Evolutionary conservation across 2,329 filamentous ascomycete genomes (phyloP), one percentile per base, ranked within the genome.

Genomic region (Anthostomella pinea): DNA sequence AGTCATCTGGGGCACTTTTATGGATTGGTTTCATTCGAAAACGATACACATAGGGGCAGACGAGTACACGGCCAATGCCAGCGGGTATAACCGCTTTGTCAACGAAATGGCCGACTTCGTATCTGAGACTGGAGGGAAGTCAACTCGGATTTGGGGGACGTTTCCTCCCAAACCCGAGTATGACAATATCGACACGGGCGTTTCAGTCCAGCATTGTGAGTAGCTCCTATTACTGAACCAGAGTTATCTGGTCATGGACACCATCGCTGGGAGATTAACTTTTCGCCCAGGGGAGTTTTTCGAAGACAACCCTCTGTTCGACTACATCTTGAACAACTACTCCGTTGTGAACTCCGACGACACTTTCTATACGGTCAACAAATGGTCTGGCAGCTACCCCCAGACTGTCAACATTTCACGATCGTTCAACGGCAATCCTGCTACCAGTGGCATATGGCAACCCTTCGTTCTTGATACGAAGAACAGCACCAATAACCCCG

Each of bases 41-140:
- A 69, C 68, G 2, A 70, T 78, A 2, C 70, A 75, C 41, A 70
- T 79, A 9, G 75, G 75, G 0, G 75, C 75, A 0, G 74, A 78
- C 39, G 75, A 79, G 46, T 79, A 79, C 41, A 60, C 64, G 1
- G 64, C 60, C 0, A 59, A 69, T 0, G 65, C 61, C 0, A 59
- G 63, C 10, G 70, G 71, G 7, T 78, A 79, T 43, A 75, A 73
- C 32, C 45, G 43, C 2, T 78, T 75, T 37, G 73, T 78, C 19
- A 75, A 72, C 41, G 65, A 65, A 16, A 69, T 79, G 65, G 58
- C 68, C 4, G 45, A 53, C 2, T 75, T 68, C 37, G 67, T 79
- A n/a, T 48, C 51, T 1, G 38, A 41, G 3, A 51, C 48, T 10
- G 56, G 59, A 2, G 62, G 60, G 2, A 77, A 77, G 48, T 52